Conservation (phyloP, 129 eudicot genomes). For the Centella asiatica region DNA sequence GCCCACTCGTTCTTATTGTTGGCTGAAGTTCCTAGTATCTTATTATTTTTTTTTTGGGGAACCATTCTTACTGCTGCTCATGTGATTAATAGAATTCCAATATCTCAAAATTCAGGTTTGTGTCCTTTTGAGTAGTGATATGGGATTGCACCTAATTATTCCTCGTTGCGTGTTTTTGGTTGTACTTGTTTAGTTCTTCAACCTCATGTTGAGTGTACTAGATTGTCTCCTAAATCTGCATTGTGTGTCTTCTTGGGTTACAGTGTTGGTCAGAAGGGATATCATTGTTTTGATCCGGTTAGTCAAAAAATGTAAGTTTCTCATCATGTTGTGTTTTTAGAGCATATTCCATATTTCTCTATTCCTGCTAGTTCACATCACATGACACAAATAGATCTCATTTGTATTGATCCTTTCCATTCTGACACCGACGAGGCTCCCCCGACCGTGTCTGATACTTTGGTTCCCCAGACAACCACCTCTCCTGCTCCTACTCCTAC, state of each 20-base stretch:
- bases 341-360: neutral
- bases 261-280: neutral
- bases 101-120: neutral
- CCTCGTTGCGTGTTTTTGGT: neutral
- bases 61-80: neutral
- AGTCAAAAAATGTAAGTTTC: neutral
- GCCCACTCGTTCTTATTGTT: neutral
- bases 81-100: neutral
- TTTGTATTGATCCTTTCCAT: neutral
- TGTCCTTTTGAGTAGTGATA: neutral
- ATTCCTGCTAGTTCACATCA: neutral
- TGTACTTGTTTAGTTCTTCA: neutral
- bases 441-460: neutral
- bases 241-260: neutral
- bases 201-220: neutral
- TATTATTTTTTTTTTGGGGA: conserved; percentile 1
- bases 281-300: neutral
- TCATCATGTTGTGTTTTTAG: neutral
- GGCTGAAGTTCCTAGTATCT: neutral
- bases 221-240: neutral
- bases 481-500: neutral
- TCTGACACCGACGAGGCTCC: neutral
- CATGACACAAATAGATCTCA: neutral
- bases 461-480: neutral
- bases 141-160: neutral